Evolutionary conservation across 768 basidiomycete species (phyloP), one percentile per base, ranked within the genome.

Genomic region (Punctularia strigosozonata): DNA sequence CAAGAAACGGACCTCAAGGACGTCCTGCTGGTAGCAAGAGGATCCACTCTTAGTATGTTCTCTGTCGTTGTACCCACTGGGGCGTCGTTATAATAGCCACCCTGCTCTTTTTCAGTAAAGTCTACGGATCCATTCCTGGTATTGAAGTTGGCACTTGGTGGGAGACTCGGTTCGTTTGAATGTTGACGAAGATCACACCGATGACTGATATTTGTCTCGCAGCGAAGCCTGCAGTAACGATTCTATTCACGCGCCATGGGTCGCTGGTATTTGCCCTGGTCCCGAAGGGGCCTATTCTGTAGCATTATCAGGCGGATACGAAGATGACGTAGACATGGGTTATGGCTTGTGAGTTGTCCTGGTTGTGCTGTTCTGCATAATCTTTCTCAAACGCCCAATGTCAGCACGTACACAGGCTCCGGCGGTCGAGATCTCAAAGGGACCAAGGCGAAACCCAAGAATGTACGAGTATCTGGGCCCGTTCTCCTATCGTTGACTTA

Each of bases 361-460:
- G 12, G 13, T 15, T 40, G 34, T 19, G 32, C 2, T 32, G 6
- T 28, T 20, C 30, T 36, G 8, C 49, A 7, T 20, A n/a, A n/a
- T n/a, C n/a, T n/a, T 10, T 17, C 39, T 26, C 18, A 3, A 13
- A 24, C 25, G 36, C 31, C 23, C 38, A 22, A 5, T 33, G 14
- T 26, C 51, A 87, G 84, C 46, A 87, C 84, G 2, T 88, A 80
- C 44, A 88, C 84, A 0, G 85, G 85, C 6, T 77, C 81, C 44
- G 83, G 90, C 26, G 91, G 91, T 7, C 71, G 91, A 25, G 80
- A 91, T 56, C 65, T 94, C 28, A 88, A 69, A 55, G 91, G 91
- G 8, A 94, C 91, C 0, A 81, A 80, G 54, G 55, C 62, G 3
- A 71, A 72, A 2, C 89, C 85, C 0, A 91, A 92, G 57, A 94